Conservation (phyloP, 176 grass and related monocot species). For the Pontederia crassipes region DNA sequence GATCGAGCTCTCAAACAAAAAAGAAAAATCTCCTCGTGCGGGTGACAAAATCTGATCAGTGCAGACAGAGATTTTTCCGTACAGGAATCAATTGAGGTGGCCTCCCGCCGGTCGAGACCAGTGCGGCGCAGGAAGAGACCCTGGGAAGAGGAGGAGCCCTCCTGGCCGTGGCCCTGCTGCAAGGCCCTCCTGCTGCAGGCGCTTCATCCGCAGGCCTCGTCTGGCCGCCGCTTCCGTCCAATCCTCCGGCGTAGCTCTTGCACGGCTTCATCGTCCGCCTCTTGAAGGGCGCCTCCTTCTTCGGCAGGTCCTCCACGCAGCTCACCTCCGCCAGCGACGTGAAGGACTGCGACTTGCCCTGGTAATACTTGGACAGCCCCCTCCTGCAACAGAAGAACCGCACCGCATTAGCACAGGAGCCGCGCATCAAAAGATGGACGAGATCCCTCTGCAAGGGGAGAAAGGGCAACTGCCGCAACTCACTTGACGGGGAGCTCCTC, state of each 20-base stretch:
- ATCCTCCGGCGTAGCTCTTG: conserved; percentile 44
- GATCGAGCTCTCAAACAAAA: no score
- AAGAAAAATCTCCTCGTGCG: no score
- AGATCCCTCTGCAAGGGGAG: no score
- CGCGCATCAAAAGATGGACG: no score
- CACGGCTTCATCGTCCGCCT: conserved; percentile 59
- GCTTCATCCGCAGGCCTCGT: conserved; percentile 22
- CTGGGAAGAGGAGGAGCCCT: conserved; percentile 39
- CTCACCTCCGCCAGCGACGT: conserved; percentile 33
- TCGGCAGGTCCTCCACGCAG: conserved; percentile 44
- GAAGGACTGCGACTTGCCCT: conserved; percentile 63
- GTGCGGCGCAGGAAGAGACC: conserved; percentile 25
- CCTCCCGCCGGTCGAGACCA: conserved; percentile 29
- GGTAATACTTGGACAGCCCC: conserved; percentile 52
- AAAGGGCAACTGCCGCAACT: not conserved
- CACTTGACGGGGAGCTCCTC: conserved; percentile 44
- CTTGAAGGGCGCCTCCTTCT: conserved; percentile 35
- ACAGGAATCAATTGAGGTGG: conserved; percentile 15
- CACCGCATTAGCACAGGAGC: no score
- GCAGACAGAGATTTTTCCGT: conserved; percentile 10
- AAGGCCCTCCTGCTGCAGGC: conserved; percentile 20
- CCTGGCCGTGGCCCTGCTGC: conserved; percentile 48
- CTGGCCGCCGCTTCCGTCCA: conserved; percentile 34
- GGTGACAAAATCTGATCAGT: not conserved
- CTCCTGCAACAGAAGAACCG: conserved; percentile 24